A percentile compares a stretch with the other conserved stretches of the same genome.
These are phyloP conservation scores for Carpinus fangiana DNA, from an alignment of 306 rosid genomes.

Conservation along the genomic window DNA sequence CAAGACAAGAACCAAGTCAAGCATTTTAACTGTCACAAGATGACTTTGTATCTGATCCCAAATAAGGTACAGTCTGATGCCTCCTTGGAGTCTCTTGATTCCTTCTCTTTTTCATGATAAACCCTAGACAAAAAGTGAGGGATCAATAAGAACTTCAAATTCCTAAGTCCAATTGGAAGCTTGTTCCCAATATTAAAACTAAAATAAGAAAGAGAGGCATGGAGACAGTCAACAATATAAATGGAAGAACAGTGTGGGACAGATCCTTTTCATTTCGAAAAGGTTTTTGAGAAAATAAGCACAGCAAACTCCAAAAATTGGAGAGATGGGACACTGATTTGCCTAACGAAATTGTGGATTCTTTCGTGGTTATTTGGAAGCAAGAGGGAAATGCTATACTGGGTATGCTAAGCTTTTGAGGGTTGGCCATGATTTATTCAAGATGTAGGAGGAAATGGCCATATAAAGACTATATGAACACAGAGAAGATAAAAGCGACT, in stretches of 20 bases:
- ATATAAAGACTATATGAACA: conserved; percentile 68
- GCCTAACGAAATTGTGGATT: conserved; percentile 52
- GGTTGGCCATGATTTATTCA: conserved; percentile 81
- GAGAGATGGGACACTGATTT: conserved; percentile 49
- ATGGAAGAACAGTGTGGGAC: conserved; percentile 38
- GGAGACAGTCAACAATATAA: conserved; percentile 43
- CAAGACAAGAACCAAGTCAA: conserved; percentile 66
- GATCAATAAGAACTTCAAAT: conserved; percentile 40
- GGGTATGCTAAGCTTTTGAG: conserved; percentile 63
- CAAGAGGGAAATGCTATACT: conserved; percentile 58
- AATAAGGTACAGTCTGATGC: conserved; percentile 54
- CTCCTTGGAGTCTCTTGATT: conserved; percentile 64
- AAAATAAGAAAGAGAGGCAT: conserved; percentile 47
- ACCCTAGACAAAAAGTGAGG: conserved; percentile 51
- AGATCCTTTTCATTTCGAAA: conserved; percentile 37
- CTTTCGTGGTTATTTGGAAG: conserved; percentile 74
- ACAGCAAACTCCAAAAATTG: conserved; percentile 51
- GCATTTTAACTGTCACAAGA: conserved; percentile 62
- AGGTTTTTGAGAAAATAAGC: conserved; percentile 52
- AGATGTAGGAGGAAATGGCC: conserved; percentile 71
- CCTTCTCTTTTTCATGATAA: conserved; percentile 44
- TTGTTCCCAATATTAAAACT: conserved; percentile 48
- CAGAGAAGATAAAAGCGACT: conserved; percentile 53
- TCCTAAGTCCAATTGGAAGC: conserved; percentile 43
- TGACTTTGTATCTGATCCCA: conserved; percentile 49